Conservation (phyloP, 352 stramenopile genomes). For the Globisporangium lucens region DNA sequence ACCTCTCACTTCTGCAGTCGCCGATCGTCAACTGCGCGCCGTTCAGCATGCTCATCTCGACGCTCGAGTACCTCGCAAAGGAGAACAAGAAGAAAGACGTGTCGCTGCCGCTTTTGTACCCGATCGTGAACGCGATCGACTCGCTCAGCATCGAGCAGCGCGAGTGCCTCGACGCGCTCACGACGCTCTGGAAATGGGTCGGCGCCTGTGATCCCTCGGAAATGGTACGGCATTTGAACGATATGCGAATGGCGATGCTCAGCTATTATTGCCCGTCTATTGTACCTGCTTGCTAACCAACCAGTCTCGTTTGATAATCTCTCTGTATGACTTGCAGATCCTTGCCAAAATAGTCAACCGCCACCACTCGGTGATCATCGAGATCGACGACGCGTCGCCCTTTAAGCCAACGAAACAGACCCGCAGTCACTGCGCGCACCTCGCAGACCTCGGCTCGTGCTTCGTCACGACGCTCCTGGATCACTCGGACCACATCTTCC, state of each 20-base stretch:
- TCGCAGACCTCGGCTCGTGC: constrained; percentile 37
- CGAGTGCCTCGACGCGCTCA: constrained; percentile 68
- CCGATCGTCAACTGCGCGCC: constrained; percentile 53
- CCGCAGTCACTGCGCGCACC: constrained; percentile 1
- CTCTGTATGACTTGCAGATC: constrained; percentile 21
- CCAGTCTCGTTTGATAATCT: background rate
- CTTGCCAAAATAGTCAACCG: constrained; percentile 35
- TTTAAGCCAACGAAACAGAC: background rate
- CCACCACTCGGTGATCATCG: constrained; percentile 43
- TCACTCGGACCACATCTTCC: constrained; percentile 72
- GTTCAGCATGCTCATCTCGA: constrained; percentile 52
- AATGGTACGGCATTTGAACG: constrained; percentile 24
- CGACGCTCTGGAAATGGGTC: constrained; percentile 50
- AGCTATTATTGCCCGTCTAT: too few relatives aligned
- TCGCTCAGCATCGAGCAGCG: constrained; percentile 64
- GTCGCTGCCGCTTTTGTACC: constrained; percentile 49
- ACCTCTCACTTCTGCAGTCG: constrained; percentile 36
- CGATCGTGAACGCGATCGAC: constrained; percentile 69
- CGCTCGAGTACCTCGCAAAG: constrained; percentile 56
- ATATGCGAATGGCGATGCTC: background rate
- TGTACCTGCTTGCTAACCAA: background rate
- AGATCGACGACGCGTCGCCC: constrained; percentile 18
- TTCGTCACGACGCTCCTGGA: constrained; percentile 56
- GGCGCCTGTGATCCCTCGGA: constrained; percentile 32
- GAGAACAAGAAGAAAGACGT: constrained; percentile 21